Conservation (phyloP, 768 basidiomycete species). For the Leucocoprinus leucothites region DNA sequence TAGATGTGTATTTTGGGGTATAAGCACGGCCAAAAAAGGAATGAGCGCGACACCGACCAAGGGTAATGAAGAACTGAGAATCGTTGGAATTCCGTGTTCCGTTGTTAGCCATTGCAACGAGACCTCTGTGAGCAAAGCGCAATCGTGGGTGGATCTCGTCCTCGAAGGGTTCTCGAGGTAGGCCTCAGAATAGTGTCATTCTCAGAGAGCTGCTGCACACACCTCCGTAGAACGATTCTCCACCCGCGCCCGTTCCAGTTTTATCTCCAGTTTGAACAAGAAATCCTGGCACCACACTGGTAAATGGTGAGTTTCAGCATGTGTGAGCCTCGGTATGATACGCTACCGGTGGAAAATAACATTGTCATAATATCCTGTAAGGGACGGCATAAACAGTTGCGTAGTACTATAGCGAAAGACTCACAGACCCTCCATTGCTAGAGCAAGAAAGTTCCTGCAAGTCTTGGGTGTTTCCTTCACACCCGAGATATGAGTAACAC, state of each 20-base stretch:
- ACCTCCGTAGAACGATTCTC: conserved; percentile 96
- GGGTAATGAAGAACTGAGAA: conserved; percentile 94
- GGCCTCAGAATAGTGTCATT: neutral
- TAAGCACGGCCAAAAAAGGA: neutral
- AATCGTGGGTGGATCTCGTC: conserved; percentile 94
- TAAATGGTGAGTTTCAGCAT: neutral
- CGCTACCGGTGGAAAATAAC: conserved; percentile 88
- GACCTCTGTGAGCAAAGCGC: conserved; percentile 83
- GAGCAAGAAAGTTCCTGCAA: conserved; percentile 85
- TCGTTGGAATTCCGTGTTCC: conserved; percentile 87
- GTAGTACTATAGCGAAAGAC: conserved; percentile 10
- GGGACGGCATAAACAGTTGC: neutral
- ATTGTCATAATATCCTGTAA: conserved; percentile 90
- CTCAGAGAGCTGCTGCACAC: conserved; percentile 3
- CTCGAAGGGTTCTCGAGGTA: conserved; percentile 74
- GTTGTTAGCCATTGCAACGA: conserved; percentile 93
- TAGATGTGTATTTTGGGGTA: conserved; percentile 26
- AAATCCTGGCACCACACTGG: conserved; percentile 84
- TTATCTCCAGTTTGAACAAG: conserved; percentile 94
- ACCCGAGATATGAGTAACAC: neutral
- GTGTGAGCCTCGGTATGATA: neutral
- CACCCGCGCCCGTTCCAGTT: conserved; percentile 87
- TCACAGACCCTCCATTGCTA: conserved; percentile 84
- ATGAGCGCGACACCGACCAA: conserved; percentile 47
- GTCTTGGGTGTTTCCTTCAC: conserved; percentile 88